A percentile compares a stretch with the other conserved stretches of the same genome.
These are phyloP conservation scores for Quercus agrifolia DNA, from an alignment of 306 rosid species.

Conservation along the genomic window DNA sequence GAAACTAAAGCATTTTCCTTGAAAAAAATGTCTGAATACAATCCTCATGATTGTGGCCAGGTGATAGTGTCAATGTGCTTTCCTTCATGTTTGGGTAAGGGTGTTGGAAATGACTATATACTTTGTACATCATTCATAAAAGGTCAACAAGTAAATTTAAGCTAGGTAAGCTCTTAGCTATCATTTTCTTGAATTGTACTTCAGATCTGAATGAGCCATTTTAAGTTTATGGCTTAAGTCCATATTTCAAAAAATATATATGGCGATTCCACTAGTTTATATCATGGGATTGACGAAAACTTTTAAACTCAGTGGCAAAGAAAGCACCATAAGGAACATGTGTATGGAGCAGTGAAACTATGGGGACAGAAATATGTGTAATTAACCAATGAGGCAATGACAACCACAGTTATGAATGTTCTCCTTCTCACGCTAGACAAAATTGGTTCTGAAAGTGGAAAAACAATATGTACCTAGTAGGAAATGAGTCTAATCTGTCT, in stretches of 20 bases:
- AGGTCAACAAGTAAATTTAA: not conserved
- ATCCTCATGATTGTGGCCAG: not conserved
- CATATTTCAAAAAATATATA: not conserved
- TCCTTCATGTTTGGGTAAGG: not conserved
- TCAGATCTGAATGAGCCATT: not conserved
- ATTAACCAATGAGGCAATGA: constrained; percentile 1
- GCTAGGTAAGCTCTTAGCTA: not conserved
- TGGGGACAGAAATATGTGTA: not conserved
- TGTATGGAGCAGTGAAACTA: not conserved
- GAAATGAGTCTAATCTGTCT: not conserved
- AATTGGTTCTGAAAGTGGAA: not conserved
- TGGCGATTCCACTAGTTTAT: not conserved
- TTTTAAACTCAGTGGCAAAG: not conserved
- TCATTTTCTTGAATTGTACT: not conserved
- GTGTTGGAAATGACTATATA: not conserved
- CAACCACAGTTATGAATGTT: not conserved
- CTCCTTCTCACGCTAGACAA: not conserved
- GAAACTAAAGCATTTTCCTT: no score
- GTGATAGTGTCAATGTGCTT: not conserved
- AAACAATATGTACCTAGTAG: not conserved
- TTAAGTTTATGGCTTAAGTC: not conserved
- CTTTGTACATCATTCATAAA: not conserved
- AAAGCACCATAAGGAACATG: not conserved
- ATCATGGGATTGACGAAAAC: not conserved
- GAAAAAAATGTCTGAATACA: not conserved